Percentiles rank a stretch among this genome's conserved stretches.
phyloP scores from a whole-genome alignment of 108 stramenopile genomes.

The Cyclostephanos tholiformis region DNA sequence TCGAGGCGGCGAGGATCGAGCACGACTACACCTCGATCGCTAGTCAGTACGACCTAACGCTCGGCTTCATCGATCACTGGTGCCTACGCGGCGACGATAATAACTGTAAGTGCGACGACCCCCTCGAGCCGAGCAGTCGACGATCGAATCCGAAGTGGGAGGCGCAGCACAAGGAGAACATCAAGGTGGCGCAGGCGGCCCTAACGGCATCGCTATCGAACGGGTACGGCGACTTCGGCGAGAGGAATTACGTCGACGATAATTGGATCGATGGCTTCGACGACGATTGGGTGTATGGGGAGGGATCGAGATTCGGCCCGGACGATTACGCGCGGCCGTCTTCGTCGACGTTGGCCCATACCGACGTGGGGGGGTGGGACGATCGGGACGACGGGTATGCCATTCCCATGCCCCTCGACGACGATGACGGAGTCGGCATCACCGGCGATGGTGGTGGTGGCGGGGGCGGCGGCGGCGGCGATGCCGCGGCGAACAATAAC shows the following conservation, averaged over 20 bases:
- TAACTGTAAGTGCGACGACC: conserved; percentile 62
- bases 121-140: conserved; percentile 47
- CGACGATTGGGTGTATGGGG: conserved; percentile 47
- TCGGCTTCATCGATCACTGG: conserved; percentile 73
- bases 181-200: conserved; percentile 41
- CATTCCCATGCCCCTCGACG: conserved; percentile 14
- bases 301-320: conserved; percentile 36
- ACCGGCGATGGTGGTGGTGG: no score
- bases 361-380: neutral
- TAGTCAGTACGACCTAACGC: conserved; percentile 57
- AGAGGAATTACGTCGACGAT: conserved; percentile 28
- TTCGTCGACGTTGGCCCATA: neutral
- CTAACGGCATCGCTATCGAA: conserved; percentile 17
- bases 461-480: conserved; percentile 4
- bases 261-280: conserved; percentile 38
- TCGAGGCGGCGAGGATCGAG: conserved; percentile 29
- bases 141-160: conserved; percentile 44
- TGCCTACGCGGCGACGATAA: conserved; percentile 59
- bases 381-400: conserved; percentile 37
- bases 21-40: conserved; percentile 57
- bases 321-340: conserved; percentile 18
- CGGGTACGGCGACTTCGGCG: conserved; percentile 5
- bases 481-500: neutral
- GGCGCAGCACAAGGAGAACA: conserved; percentile 54
- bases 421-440: no score